Conservation (phyloP, 768 basidiomycete genomes). For the Tephrocybe rancida region DNA sequence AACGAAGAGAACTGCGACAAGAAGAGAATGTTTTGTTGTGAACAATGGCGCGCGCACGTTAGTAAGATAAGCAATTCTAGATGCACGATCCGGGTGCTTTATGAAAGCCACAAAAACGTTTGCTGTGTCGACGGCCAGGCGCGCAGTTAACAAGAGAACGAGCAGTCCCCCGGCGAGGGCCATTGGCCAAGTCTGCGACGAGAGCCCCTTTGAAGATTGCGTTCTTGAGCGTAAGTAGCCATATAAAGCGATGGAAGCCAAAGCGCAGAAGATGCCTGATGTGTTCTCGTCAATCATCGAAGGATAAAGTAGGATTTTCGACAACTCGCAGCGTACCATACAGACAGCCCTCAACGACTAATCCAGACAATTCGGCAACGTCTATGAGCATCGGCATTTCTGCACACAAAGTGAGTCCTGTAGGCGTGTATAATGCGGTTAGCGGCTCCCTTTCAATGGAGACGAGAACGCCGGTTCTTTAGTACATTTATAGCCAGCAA, state of each 20-base stretch:
- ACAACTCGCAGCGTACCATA: not conserved
- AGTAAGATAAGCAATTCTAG: not conserved
- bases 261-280: not conserved
- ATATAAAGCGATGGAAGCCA: not conserved
- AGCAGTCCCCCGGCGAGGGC: not conserved
- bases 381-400: slow-evolving; percentile 9
- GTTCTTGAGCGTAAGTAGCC: not conserved
- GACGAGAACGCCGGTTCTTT: no score
- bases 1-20: slow-evolving; percentile 6
- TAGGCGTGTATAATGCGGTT: no score
- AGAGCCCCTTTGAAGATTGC: not conserved
- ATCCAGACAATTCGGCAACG: slow-evolving; percentile 3
- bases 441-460: no score
- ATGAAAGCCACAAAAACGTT: slow-evolving; percentile 9
- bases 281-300: not conserved
- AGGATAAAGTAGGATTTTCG: not conserved
- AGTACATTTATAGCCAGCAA: no score
- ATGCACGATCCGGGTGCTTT: not conserved
- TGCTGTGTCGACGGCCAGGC: slow-evolving; percentile 2
- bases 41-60: slow-evolving; percentile 3
- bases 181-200: slow-evolving; percentile 3
- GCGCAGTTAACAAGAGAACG: not conserved
- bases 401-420: no score
- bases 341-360: not conserved
- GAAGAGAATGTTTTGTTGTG: slow-evolving; percentile 5